Evolutionary conservation across 2,329 filamentous ascomycete species (phyloP).

Genomic region (Simplicillium aogashimaense): DNA sequence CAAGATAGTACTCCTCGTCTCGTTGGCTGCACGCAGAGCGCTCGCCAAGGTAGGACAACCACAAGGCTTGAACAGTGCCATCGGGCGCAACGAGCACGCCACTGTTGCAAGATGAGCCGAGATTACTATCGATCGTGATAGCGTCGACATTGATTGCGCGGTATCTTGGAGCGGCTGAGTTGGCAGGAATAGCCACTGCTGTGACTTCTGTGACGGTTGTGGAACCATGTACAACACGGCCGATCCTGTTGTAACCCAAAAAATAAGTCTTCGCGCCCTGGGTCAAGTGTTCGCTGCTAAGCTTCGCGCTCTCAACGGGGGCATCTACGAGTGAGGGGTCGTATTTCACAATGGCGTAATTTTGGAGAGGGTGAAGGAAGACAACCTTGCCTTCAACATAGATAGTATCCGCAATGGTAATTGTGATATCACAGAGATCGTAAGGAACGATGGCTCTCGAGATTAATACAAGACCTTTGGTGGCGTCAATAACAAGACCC

Average conservation of each 20-base stretch:
- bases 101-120: slow-evolving; percentile 86
- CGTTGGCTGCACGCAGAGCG: slow-evolving; percentile 67
- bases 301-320: slow-evolving; percentile 78
- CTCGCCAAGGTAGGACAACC: slow-evolving; percentile 95
- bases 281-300: slow-evolving; percentile 73
- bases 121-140: slow-evolving; percentile 89
- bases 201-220: slow-evolving; percentile 96
- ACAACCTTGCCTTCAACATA: slow-evolving; percentile 90
- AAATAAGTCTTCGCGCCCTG: slow-evolving; percentile 94
- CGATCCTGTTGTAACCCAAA: slow-evolving; percentile 95
- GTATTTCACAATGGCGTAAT: slow-evolving; percentile 93
- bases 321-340: slow-evolving; percentile 89
- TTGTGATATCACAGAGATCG: slow-evolving; percentile 89
- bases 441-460: slow-evolving; percentile 92
- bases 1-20: slow-evolving; percentile 94
- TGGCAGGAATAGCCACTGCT: slow-evolving; percentile 91
- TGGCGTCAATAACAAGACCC: slow-evolving; percentile 93
- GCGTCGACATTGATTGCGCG: slow-evolving; percentile 93
- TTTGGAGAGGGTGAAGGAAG: slow-evolving; percentile 93
- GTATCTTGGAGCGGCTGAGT: slow-evolving; percentile 83
- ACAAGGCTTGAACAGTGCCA: slow-evolving; percentile 87
- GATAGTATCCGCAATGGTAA: slow-evolving; percentile 94
- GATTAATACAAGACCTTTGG: slow-evolving; percentile 88
- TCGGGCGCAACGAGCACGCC: slow-evolving; percentile 86
- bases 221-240: slow-evolving; percentile 84